Evolutionary conservation across 768 basidiomycete species (phyloP), one percentile per base, ranked within the genome.

Genomic region (Arthromyces matolae): DNA sequence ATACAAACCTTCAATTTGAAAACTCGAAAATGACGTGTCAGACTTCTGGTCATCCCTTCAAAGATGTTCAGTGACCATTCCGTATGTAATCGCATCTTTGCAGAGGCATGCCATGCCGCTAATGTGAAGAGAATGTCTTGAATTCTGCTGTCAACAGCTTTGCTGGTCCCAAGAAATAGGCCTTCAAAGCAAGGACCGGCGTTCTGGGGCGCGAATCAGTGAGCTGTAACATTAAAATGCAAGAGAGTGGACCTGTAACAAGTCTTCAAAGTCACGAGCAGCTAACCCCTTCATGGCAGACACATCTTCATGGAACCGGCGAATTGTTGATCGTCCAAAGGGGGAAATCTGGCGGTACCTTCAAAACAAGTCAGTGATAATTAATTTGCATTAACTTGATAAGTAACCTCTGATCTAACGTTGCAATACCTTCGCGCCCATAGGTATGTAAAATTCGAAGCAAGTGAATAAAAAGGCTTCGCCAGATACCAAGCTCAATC

Each of bases 191-290:
- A 49, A 0, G 49, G 52, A 6, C 53, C 33, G n/a, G 50, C 44
- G 31, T 39, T 50, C 51, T 56, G 28, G 8, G 27, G 6, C 4
- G 19, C 16, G n/a, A n/a, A n/a, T 51, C n/a, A 46, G 22, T 29
- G 35, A 38, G 18, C 19, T 8, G 8, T 6, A 16, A 41, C 22
- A 37, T 36, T 5, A 25, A 22, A 14, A 34, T 40, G 43, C n/a
- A 33, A 32, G 22, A 14, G 4, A 38, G 18, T 24, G 18, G 47
- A 55, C 69, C 57, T 69, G 66, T 0, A 69, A 47, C 0, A 67
- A 38, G 16, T 70, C 62, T 34, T 68, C 58, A 24, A 60, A 69
- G 44, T 69, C 59, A 0, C 54, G 42, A 3, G 60, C 64, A 2
- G 57, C 56, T 1, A 58, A 31, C 4, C 64, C 55, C 34, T 57